Evolutionary conservation across 257 asterid species (phyloP), one percentile per base, ranked within the genome.

Genomic region (Gentiana dahurica): DNA sequence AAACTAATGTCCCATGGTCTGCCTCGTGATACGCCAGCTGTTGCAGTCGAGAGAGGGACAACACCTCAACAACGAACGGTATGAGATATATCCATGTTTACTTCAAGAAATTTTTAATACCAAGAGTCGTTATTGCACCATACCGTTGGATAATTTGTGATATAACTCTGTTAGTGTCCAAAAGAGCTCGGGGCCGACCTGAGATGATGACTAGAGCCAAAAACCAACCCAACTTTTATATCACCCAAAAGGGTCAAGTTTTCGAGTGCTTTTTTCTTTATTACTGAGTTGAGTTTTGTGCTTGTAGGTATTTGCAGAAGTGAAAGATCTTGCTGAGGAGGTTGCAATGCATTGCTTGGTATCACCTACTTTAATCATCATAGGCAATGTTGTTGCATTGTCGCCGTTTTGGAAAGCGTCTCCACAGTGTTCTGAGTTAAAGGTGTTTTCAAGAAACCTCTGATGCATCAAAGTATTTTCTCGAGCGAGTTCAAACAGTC

Each of bases 11-110:
- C 53, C 54, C 79, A 78, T 65, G 95, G 98, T 46, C 73, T 92
- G 82, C 94, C 97, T 12, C 78, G 74, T 2, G 76, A 77, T 70
- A 92, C 98, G 8, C 95, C 97, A 44, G 85, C 97, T 61, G 97
- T 74, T 60, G 98, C 97, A 39, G 77, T 92, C 54, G 97, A 92
- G 65, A 88, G 95, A 33, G 98, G 98, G 64, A 92, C 98, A 12
- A 88, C 98, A 53, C 97, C 94, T 46, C 97, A 88, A 61, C 98
- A 92, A 58, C 94, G 94, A 64, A 56, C 70, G 58, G 95, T 78
- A 62, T 54, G 69, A 52, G 8, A 41, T 41, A 10, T 5, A 41
- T 41, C 24, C 24, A 41, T 41, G 46, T 39, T 41, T 41, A 2
- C 6, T 41, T 24, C 24, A 24, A 24, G 24, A 24, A 24, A 24